Percentiles rank a stretch among this genome's conserved stretches.
These are phyloP conservation scores for Nicotiana otophora DNA, from an alignment of 257 asterid species.

Conservation along the genomic window DNA sequence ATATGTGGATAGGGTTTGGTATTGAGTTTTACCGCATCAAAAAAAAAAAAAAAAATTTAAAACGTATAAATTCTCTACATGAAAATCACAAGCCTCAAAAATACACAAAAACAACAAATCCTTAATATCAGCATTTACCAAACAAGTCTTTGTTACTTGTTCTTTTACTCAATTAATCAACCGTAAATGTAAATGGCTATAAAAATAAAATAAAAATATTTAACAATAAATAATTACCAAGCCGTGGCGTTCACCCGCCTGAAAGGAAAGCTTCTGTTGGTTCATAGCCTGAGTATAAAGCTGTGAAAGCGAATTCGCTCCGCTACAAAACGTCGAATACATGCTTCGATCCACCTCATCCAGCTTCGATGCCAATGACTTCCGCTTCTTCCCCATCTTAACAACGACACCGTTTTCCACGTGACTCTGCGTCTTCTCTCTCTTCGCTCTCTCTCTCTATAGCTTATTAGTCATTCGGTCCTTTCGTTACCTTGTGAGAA, in stretches of 20 bases:
- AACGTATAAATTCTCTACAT: not conserved
- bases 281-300: slow-evolving; percentile 21
- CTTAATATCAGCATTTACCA: not conserved
- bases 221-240: slow-evolving; percentile 6
- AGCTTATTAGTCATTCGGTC: not conserved
- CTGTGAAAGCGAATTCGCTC: slow-evolving; percentile 20
- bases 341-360: slow-evolving; percentile 24
- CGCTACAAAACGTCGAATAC: slow-evolving; percentile 17
- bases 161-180: not conserved
- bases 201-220: not conserved
- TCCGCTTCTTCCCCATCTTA: slow-evolving; percentile 18
- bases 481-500: not conserved
- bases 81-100: not conserved
- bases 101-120: not conserved
- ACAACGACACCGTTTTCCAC: not conserved
- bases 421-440: not conserved
- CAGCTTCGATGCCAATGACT: slow-evolving; percentile 16
- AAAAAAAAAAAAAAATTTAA: not conserved
- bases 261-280: slow-evolving; percentile 19
- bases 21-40: not conserved
- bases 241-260: slow-evolving; percentile 23
- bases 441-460: not conserved
- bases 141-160: not conserved
- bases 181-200: not conserved
- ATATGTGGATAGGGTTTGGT: not conserved